Base-by-base conservation (phyloP, 768 basidiomycete genomes). In the Sporobolomyces pararoseus region DNA sequence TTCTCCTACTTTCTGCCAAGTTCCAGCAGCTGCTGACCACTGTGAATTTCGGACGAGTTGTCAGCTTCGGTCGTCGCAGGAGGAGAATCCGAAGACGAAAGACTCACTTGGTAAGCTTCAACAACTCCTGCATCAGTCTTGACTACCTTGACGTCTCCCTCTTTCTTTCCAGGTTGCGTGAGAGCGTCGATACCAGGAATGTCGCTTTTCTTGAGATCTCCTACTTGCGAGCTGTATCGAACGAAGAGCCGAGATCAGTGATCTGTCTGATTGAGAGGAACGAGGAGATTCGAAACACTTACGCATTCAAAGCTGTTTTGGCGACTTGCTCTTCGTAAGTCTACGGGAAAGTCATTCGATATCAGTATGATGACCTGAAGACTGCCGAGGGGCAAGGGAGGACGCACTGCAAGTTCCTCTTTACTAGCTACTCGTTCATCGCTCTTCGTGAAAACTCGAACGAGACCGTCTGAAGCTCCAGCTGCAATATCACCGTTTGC, bases 1-100 rank as follows among this genome's bases (percentile, higher is more conserved):
- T 75, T 94, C 89, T 29, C 96, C 96, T 39, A 98, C 86, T 78
- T 94, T 95, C 79, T 91, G 86, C 96, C 96, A 99, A 31, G 83
- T 84, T 23, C 80, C 81, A 13, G 82, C 81, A 5, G 83, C 80
- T 47, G 81, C 83, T 65, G 93, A 89, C 95, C 95, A 98, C 91
- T 97, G 69, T 13, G 23, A 32, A 10, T 35, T 17, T 17, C 35
- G 21, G 63, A n/a, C 61, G 50, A 57, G 74, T 63, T 31, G 31
- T 71, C 25, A 57, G n/a, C 23, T 51, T 17, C 23, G 42, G 12
- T 29, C 5, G 2, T 2, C 34, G 13, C n/a, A 13, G 1, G 9
- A 7, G 2, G 4, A 58, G 29, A n/a, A n/a, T n/a, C 16, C 19
- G 6, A 9, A 17, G 17, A 29, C 39, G 2, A 47, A 25, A 27